Evolutionary conservation across 495 filamentous ascomycete species (phyloP).

Genomic region (Lasiosphaeriaceae sp.): DNA sequence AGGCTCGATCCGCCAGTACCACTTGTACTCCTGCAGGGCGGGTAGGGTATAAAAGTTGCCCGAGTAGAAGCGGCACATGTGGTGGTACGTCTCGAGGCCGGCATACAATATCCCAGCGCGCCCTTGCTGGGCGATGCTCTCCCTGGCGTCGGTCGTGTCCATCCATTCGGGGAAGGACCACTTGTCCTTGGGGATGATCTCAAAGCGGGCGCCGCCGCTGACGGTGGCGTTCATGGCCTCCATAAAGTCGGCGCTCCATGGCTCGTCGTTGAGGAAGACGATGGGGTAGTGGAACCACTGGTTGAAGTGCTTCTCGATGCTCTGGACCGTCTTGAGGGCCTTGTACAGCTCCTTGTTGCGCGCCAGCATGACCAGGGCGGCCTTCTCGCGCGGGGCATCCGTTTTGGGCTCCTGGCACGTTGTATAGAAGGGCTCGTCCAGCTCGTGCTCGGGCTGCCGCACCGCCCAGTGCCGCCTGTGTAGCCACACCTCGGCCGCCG

Average conservation of each 20-base stretch:
- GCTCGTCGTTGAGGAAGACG: slow-evolving; percentile 91
- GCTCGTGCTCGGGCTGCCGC: slow-evolving; percentile 30
- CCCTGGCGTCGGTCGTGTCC: slow-evolving; percentile 71
- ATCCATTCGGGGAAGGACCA: slow-evolving; percentile 96
- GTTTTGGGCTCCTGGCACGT: slow-evolving; percentile 38
- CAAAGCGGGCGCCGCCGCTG: slow-evolving; percentile 72
- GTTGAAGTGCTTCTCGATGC: slow-evolving; percentile 95
- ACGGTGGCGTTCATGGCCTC: slow-evolving; percentile 75
- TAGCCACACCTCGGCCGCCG: slow-evolving; percentile 25
- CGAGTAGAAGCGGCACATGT: slow-evolving; percentile 97
- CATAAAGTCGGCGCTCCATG: slow-evolving; percentile 84
- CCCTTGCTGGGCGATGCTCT: slow-evolving; percentile 82
- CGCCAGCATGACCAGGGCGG: slow-evolving; percentile 88
- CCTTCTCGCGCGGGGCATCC: slow-evolving; percentile 73
- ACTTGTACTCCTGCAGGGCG: slow-evolving; percentile 42
- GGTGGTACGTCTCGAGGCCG: slow-evolving; percentile 98
- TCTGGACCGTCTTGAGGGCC: slow-evolving; percentile 86
- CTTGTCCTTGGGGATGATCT: slow-evolving; percentile 70
- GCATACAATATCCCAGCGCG: slow-evolving; percentile 91
- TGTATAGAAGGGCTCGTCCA: slow-evolving; percentile 41
- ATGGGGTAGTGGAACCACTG: slow-evolving; percentile 96
- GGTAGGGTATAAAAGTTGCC: slow-evolving; percentile 62
- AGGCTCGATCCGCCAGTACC: slow-evolving; percentile 55
- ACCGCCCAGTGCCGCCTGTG: slow-evolving; percentile 29
- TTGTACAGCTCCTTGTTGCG: slow-evolving; percentile 87